These are phyloP conservation scores for Kurtzmaniella quercitrusa DNA, from an alignment of 1,139 yeast species.

Conservation along the genomic window DNA sequence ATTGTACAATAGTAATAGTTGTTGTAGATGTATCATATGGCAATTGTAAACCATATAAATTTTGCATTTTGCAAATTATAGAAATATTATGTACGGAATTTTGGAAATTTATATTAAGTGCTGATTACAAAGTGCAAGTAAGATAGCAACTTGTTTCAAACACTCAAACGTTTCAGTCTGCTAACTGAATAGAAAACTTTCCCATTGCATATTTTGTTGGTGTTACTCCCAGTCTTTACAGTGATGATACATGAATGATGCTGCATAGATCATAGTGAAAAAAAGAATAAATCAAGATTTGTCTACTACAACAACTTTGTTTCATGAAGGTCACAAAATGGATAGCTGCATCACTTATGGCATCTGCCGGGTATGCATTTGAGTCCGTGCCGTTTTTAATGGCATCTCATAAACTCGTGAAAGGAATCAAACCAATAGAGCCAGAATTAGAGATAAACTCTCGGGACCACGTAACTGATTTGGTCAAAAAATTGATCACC, in stretches of 20 bases:
- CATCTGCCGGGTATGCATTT: slow-evolving; percentile 8
- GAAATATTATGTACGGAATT: no score
- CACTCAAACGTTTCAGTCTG: no score
- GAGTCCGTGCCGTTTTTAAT: slow-evolving; percentile 32
- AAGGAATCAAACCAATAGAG: slow-evolving; percentile 22
- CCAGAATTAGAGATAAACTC: slow-evolving; percentile 6
- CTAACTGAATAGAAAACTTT: no score
- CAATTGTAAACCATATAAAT: no score
- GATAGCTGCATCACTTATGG: not conserved
- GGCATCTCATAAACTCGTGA: slow-evolving; percentile 41
- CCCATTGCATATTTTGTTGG: no score
- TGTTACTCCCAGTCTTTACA: no score
- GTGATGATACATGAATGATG: not conserved
- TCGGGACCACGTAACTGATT: slow-evolving; percentile 35
- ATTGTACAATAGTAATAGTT: not conserved
- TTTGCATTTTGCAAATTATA: no score
- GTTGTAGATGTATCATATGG: not conserved
- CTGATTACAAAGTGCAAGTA: no score
- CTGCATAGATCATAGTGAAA: not conserved
- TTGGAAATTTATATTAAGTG: no score
- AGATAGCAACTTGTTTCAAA: no score
- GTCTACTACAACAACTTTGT: not conserved
- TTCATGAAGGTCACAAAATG: not conserved
- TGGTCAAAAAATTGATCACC: slow-evolving; percentile 47
- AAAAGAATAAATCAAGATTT: not conserved